Evolutionary conservation across 1,139 yeast genomes (phyloP).

Genomic region (Debaryomycetaceae sp.): DNA sequence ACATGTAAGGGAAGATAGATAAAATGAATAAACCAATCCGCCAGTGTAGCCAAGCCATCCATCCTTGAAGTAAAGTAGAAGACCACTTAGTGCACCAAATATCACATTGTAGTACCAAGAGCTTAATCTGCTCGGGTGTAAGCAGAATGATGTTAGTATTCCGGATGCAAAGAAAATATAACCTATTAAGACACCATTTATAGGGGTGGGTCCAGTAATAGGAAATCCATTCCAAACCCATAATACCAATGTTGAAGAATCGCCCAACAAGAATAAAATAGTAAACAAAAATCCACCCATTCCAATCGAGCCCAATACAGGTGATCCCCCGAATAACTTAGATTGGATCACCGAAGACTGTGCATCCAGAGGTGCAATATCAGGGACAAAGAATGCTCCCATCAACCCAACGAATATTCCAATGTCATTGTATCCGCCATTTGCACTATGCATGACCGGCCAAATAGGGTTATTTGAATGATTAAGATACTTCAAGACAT

Average conservation of each 20-base stretch:
- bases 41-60: slow-evolving; percentile 89
- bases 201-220: slow-evolving; percentile 79
- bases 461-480: slow-evolving; percentile 92
- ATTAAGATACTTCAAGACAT: slow-evolving; percentile 69
- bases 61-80: slow-evolving; percentile 44
- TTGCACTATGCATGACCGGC: slow-evolving; percentile 86
- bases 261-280: slow-evolving; percentile 72
- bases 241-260: slow-evolving; percentile 76
- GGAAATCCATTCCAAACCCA: slow-evolving; percentile 98
- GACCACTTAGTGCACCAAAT: slow-evolving; percentile 51
- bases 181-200: slow-evolving; percentile 80
- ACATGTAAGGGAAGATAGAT: slow-evolving; percentile 65
- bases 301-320: slow-evolving; percentile 59
- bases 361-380: slow-evolving; percentile 10
- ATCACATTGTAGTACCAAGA: slow-evolving; percentile 25
- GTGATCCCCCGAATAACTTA: slow-evolving; percentile 31
- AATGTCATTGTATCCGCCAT: slow-evolving; percentile 80
- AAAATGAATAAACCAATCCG: slow-evolving; percentile 61
- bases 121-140: slow-evolving; percentile 22
- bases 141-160: slow-evolving; percentile 27
- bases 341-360: background rate
- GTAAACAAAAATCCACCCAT: slow-evolving; percentile 76
- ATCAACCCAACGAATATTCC: slow-evolving; percentile 69
- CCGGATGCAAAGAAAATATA: slow-evolving; percentile 62
- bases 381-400: slow-evolving; percentile 56